A percentile compares a stretch with the other conserved stretches of the same genome.
These are phyloP conservation scores for Lojkania enalia DNA, from an alignment of 2,329 filamentous ascomycete species.

Conservation along the genomic window DNA sequence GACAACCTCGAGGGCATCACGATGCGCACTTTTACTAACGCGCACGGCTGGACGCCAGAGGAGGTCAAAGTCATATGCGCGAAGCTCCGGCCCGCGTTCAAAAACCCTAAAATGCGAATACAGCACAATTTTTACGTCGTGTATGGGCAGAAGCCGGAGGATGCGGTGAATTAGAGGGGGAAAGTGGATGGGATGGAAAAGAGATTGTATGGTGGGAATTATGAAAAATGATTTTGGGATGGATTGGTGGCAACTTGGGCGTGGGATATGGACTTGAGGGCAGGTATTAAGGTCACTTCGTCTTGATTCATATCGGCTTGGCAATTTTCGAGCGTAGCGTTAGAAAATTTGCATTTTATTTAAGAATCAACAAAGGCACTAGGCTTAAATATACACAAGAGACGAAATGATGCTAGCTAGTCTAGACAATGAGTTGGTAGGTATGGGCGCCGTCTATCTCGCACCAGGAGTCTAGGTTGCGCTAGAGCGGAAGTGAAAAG, in stretches of 20 bases:
- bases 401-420: too few species aligned
- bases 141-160: conserved; percentile 24
- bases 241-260: too few species aligned
- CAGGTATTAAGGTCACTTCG: neutral
- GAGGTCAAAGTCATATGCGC: conserved; percentile 31
- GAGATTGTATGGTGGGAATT: too few species aligned
- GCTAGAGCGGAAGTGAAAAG: too few species aligned
- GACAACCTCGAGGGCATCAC: conserved; percentile 32
- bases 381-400: too few species aligned
- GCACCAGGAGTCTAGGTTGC: too few species aligned
- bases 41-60: conserved; percentile 22
- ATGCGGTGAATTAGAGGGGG: conserved; percentile 16
- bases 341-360: too few species aligned
- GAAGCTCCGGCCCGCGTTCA: conserved; percentile 24
- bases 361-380: too few species aligned
- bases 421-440: too few species aligned
- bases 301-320: too few species aligned
- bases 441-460: too few species aligned
- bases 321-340: too few species aligned
- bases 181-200: neutral
- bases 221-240: neutral
- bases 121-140: conserved; percentile 33
- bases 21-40: conserved; percentile 18
- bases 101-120: conserved; percentile 23
- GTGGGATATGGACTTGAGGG: neutral